Evolutionary conservation across 108 stramenopile genomes (phyloP), one percentile per base, ranked within the genome.

Genomic region (Stephanodiscus triporus): DNA sequence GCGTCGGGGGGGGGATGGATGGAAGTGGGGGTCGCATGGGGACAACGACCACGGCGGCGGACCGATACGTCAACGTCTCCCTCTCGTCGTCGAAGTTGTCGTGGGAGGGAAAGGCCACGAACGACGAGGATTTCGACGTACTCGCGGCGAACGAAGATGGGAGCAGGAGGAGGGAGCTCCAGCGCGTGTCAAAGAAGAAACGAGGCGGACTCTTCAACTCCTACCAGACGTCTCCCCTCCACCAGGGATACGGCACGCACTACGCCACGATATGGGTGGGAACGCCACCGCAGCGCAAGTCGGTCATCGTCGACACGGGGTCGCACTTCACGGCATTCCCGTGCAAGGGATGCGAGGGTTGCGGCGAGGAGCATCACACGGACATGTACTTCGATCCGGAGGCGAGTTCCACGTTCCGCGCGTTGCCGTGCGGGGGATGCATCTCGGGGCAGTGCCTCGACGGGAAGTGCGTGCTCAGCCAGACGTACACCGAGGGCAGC

Each of bases 261-360:
- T 95, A 91, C 66, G 90, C 91, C 1, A 89, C 94, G 37, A 55
- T 97, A 0, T 98, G 92, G 87, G 94, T 96, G 4, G 97, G 97
- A 16, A 85, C 95, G 20, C 97, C 77, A 30, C 88, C 97, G 4
- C 97, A 97, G 75, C 89, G 98, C 22, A 90, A 96, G 43, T 88
- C 95, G 16, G 90, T 98, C 38, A 98, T 98, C 69, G 87, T 98
- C 56, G 98, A 98, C 73, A 98, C 98, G 6, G 98, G 98, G 2
- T 85, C 83, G 17, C 95, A 94, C 68, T 95, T 80, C 82, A 97
- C 96, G 0, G 98, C 97, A 20, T 98, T 98, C 70, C 98, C 98
- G 0, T 98, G 97, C 78, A 81, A 67, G 42, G 84, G 83, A 13
- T 98, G 98, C 63, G 22, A 64, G 9, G 66, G 76, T 40, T 93